Conservation (phyloP, 139 green algal genomes). For the Chlamydomonas applanata region DNA sequence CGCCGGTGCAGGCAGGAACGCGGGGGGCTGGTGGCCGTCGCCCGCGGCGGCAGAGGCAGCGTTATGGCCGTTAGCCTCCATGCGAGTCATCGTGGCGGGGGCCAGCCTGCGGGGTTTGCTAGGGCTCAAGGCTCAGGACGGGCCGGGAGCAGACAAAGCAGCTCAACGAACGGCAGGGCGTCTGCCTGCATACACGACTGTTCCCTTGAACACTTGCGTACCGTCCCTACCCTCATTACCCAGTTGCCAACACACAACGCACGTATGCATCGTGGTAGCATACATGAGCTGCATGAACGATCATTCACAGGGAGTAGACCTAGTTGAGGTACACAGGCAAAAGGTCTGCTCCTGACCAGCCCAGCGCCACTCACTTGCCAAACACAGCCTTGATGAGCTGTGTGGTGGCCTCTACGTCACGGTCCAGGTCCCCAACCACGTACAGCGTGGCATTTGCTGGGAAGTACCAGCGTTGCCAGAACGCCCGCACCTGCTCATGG, state of each 20-base stretch:
- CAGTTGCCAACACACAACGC: too few relatives aligned
- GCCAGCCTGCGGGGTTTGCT: neutral
- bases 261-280: too few relatives aligned
- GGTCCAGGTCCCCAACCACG: slow-evolving; percentile 91
- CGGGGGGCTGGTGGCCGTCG: neutral
- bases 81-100: neutral
- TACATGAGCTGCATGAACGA: too few relatives aligned
- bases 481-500: slow-evolving; percentile 68
- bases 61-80: neutral
- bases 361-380: slow-evolving; percentile 9
- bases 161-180: neutral
- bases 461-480: slow-evolving; percentile 94
- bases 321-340: too few relatives aligned
- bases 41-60: slow-evolving; percentile 4
- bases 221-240: too few relatives aligned
- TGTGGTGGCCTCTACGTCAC: slow-evolving; percentile 40
- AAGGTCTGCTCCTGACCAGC: too few relatives aligned
- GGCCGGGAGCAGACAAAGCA: neutral
- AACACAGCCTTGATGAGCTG: slow-evolving; percentile 62
- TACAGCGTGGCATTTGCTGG: slow-evolving; percentile 97
- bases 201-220: too few relatives aligned
- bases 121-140: too few relatives aligned
- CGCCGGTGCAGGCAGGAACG: slow-evolving; percentile 1
- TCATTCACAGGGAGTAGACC: too few relatives aligned
- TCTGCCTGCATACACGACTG: too few relatives aligned